Percentiles rank a stretch among this genome's conserved stretches.
These are phyloP conservation scores for Pneumocystis wakefieldiae DNA, from an alignment of 1,139 yeast species.

Conservation along the genomic window DNA sequence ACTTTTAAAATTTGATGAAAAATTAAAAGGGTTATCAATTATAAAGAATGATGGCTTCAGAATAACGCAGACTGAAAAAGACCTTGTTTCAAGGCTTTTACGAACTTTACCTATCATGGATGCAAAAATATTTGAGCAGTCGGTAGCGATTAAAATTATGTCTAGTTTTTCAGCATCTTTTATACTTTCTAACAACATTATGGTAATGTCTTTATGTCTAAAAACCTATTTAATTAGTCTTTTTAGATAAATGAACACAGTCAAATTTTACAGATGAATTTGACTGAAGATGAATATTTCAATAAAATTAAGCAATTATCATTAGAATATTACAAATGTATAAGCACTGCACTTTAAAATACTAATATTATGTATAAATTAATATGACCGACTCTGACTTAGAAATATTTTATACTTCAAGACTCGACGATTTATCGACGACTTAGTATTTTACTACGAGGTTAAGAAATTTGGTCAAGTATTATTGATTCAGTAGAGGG, in stretches of 20 bases:
- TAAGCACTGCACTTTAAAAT: not conserved
- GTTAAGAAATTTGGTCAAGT: too few relatives aligned
- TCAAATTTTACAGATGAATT: not conserved
- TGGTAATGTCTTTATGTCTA: not conserved
- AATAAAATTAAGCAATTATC: not conserved
- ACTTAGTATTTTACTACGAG: too few relatives aligned
- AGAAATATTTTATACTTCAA: not conserved
- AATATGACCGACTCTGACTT: not conserved
- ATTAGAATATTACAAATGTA: not conserved
- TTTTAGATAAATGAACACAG: not conserved
- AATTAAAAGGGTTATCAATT: not conserved
- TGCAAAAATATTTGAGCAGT: constrained; percentile 4
- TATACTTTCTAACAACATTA: not conserved
- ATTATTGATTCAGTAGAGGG: not conserved
- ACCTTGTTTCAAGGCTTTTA: constrained; percentile 1
- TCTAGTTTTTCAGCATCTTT: not conserved
- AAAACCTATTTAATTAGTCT: not conserved
- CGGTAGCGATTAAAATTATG: constrained; percentile 3
- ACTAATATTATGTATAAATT: not conserved
- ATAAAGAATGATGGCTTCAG: not conserved
- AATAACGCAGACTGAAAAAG: not conserved
- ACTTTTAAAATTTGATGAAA: not conserved
- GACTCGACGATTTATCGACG: too few relatives aligned
- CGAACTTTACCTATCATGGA: constrained; percentile 4
- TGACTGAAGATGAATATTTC: not conserved